Evolutionary conservation across 768 basidiomycete species (phyloP), one percentile per base, ranked within the genome.

Genomic region (Leccinum rimulosum): DNA sequence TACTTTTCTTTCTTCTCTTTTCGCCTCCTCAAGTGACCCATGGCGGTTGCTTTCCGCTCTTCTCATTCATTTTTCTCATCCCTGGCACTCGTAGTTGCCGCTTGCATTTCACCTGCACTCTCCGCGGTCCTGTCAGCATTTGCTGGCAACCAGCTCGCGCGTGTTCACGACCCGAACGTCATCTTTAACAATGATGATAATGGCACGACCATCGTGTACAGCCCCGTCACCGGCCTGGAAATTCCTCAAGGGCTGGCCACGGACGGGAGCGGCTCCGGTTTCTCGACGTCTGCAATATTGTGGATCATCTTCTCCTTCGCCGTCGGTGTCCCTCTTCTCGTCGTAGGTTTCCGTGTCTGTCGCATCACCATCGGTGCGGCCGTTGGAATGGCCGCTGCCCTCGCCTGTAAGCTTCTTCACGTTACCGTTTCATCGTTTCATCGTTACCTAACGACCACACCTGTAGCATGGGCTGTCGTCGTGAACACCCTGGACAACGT

Each of bases 401-500:
- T 86, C 6, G 77, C 76, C 54, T 71, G 80, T 84, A 66, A 59
- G 80, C 62, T 25, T 25, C 35, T 54, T 36, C 33, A 33, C 5
- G 35, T 53, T 52, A 59, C 1, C 61, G 5, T 52, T 22, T 22
- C 35, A 14, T 25, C 12, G 2, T 45, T 8, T 35, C 45, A 4
- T 55, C 38, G 22, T 52, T 52, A 52, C 4, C 50, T 48, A 22
- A 19, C 56, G 25, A 45, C 28, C 27, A 33, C 38, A 33, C 38
- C 31, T 9, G 60, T 86, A 66, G 86, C 82, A 5, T 89, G 87
- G 87, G 78, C 83, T 7, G 82, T 86, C 11, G 74, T 89, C 51
- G 74, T 84, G 57, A 89, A 86, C 69, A 79, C 83, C 1, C 69
- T 83, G 3, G 73, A 76, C 58, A 71, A 79, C 3, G 65, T 73